Percentiles rank a stretch among this genome's conserved stretches.
phyloP scores from a whole-genome alignment of 805 yeast species.

The Hanseniaspora valbyensis region DNA sequence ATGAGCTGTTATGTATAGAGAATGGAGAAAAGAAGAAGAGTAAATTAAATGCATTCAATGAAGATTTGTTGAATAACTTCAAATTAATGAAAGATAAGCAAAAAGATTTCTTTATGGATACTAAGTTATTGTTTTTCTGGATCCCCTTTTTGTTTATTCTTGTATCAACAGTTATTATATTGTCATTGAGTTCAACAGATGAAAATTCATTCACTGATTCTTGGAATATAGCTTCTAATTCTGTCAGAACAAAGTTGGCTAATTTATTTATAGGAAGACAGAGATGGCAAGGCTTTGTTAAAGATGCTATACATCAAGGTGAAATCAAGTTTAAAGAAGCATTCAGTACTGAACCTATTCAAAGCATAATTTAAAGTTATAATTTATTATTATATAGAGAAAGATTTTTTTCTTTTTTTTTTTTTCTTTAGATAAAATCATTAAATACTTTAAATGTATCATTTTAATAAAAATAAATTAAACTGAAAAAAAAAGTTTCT shows the following conservation, averaged over 20 bases:
- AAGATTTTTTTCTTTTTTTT: constrained; percentile 3
- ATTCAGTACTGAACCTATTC: constrained; percentile 6
- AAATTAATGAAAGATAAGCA: constrained; percentile 30
- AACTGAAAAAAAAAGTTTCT: too few species aligned
- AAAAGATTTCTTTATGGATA: constrained; percentile 50
- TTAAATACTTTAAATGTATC: too few species aligned
- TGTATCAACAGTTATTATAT: constrained; percentile 36
- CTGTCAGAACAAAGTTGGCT: constrained; percentile 36
- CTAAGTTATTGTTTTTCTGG: constrained; percentile 84
- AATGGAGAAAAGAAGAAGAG: constrained; percentile 16
- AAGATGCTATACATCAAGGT: constrained; percentile 20
- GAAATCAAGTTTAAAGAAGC: constrained; percentile 14
- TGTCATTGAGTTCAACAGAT: constrained; percentile 30
- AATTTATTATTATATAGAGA: too few species aligned
- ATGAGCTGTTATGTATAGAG: constrained; percentile 23
- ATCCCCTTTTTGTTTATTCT: constrained; percentile 59
- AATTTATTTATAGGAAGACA: constrained; percentile 43
- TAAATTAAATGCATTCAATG: constrained; percentile 30
- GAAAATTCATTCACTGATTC: constrained; percentile 26
- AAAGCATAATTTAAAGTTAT: neutral
- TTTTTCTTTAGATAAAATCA: too few species aligned
- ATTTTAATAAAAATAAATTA: too few species aligned
- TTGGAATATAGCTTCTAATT: constrained; percentile 30
- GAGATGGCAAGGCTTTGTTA: constrained; percentile 36
- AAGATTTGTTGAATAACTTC: constrained; percentile 25